Evolutionary conservation across 1,284 basidiomycete species (phyloP).

Genomic region (Leccinum pachyderme): DNA sequence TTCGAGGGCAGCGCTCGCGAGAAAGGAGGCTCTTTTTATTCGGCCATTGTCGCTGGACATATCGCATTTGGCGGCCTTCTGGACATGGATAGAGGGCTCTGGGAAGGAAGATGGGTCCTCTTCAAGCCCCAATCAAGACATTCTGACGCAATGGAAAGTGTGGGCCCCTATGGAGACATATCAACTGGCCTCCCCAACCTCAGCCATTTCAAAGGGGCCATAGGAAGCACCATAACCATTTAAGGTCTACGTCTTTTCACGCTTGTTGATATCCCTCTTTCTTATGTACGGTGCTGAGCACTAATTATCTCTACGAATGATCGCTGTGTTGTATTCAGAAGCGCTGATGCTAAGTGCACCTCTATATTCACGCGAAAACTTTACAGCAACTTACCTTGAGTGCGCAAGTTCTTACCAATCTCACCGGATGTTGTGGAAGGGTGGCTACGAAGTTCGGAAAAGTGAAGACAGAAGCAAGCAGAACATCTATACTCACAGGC

Average conservation of each 20-base stretch:
- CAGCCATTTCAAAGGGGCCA: background rate
- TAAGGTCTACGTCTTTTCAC: background rate
- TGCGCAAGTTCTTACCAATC: too few relatives aligned
- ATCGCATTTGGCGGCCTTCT: slow-evolving; percentile 7
- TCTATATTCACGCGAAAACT: background rate
- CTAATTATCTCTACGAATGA: background rate
- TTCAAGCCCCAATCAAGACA: slow-evolving; percentile 7
- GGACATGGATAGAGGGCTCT: slow-evolving; percentile 11
- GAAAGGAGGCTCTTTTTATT: slow-evolving; percentile 17
- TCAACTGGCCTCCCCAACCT: background rate
- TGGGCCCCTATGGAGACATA: slow-evolving; percentile 12
- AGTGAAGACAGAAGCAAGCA: background rate
- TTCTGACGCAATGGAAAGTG: slow-evolving; percentile 20
- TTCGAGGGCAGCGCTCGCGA: slow-evolving; percentile 6
- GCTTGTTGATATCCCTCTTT: background rate
- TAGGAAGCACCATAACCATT: background rate
- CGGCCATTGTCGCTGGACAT: slow-evolving; percentile 15
- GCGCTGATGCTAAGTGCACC: background rate
- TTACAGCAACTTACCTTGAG: background rate
- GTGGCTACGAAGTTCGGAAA: slow-evolving; percentile 1
- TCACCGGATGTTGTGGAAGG: too few relatives aligned
- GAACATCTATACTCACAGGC: background rate
- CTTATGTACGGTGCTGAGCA: background rate
- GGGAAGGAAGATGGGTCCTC: background rate
- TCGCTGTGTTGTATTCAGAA: background rate